Conservation (phyloP, 2,329 filamentous ascomycete genomes). For the Pestalotiopsis sp. region DNA sequence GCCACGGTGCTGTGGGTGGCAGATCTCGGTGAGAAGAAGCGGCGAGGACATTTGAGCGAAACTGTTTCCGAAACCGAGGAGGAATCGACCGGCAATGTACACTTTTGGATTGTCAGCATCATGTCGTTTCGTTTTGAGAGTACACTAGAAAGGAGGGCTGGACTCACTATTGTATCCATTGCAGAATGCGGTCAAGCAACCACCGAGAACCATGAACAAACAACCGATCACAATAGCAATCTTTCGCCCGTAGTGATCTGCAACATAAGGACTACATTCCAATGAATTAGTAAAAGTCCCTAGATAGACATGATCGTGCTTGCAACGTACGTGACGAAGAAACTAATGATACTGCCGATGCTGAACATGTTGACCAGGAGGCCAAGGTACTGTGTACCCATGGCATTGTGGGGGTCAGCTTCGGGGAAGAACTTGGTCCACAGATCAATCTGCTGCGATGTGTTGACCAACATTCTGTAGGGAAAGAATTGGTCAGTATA, state of each 20-base stretch:
- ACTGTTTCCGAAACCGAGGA: conserved; percentile 60
- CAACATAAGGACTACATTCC: conserved; percentile 43
- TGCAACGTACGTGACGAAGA: conserved; percentile 36
- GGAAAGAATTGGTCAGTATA: background rate
- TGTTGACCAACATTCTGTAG: conserved; percentile 56
- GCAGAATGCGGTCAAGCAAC: conserved; percentile 55
- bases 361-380: conserved; percentile 41
- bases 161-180: conserved; percentile 37
- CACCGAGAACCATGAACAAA: conserved; percentile 54
- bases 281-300: conserved; percentile 14
- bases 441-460: conserved; percentile 57
- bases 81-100: conserved; percentile 59
- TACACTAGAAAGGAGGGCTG: background rate
- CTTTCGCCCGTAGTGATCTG: conserved; percentile 49
- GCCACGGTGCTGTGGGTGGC: conserved; percentile 57
- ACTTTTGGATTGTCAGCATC: conserved; percentile 5
- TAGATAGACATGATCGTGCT: background rate
- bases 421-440: conserved; percentile 54
- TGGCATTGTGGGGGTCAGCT: conserved; percentile 7
- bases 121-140: background rate
- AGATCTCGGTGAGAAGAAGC: conserved; percentile 54
- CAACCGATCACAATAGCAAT: conserved; percentile 52
- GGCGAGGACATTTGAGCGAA: conserved; percentile 55
- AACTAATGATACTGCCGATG: conserved; percentile 40
- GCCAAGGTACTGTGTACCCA: conserved; percentile 9